Base-by-base conservation (phyloP, 257 asterid genomes). In the Nemophila menziesii region DNA sequence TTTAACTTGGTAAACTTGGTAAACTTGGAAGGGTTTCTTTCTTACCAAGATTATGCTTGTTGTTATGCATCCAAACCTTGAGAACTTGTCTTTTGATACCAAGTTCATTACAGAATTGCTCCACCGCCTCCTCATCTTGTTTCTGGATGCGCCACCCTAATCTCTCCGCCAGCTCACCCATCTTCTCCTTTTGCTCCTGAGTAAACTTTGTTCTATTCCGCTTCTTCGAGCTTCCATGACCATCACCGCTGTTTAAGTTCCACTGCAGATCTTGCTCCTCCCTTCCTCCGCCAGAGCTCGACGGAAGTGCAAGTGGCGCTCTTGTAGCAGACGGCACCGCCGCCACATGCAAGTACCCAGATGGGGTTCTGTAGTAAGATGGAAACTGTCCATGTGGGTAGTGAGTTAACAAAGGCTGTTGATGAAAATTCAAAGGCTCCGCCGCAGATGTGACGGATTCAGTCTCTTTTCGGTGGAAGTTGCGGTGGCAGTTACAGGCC, bases 31-130 rank as follows among this genome's bases (percentile, higher is more conserved):
- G 72, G 68, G 67, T 72, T 71, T 75, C n/a, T n/a, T n/a, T n/a
- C 92, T 82, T 79, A 73, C 85, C 94, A 54, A 73, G 75, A 23
- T 82, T 75, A 70, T 71, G 65, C 60, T 79, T 82, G 68, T 82
- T 78, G 63, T 82, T 82, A 54, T 82, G 93, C 92, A 82, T 82
- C 93, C 93, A 82, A 22, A 82, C 92, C 58, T 78, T 81, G 18
- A 81, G 74, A 44, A 81, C 93, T 11, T 81, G 82, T 63, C 90
- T 78, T 58, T 61, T 68, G 49, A 79, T 55, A 1, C 85, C 87
- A 52, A 64, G 5, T 37, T 79, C 92, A 9, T 54, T 62, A 37
- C 94, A 82, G 38, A 82, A 64, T 5, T 66, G 59, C 62, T 64
- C 78, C 51, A 82, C 86, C 0, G 54, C 13, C 36, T 77, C 94